Evolutionary conservation across 345 rosid species (phyloP).

Genomic region (Noccaea caerulescens): DNA sequence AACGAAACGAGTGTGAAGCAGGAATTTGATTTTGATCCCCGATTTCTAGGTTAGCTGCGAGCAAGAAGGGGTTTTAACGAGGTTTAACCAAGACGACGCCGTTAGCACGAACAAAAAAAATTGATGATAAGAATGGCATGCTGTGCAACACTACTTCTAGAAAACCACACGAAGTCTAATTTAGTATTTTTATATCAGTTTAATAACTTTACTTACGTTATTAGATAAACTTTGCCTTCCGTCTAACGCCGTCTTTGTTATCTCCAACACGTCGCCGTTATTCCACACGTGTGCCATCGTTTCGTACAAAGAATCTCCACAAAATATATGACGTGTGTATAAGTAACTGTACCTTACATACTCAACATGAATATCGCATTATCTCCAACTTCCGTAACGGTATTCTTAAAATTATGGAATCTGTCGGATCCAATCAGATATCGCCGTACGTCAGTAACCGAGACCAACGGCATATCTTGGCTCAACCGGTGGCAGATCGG

Average conservation of each 20-base stretch:
- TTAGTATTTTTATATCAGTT: not conserved
- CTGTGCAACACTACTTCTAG: not conserved
- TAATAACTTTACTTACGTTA: not conserved
- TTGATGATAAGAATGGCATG: slow-evolving; percentile 9
- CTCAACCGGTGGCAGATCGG: slow-evolving; percentile 62
- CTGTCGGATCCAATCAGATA: slow-evolving; percentile 51
- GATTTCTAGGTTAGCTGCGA: slow-evolving; percentile 22
- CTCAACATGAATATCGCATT: slow-evolving; percentile 18
- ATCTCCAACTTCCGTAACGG: slow-evolving; percentile 19
- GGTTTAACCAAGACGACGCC: slow-evolving; percentile 36
- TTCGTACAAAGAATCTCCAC: slow-evolving; percentile 54
- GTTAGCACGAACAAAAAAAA: not conserved
- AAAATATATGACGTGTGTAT: slow-evolving; percentile 36
- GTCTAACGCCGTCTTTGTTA: slow-evolving; percentile 40
- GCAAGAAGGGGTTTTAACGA: slow-evolving; percentile 34
- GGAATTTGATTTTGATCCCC: slow-evolving; percentile 13
- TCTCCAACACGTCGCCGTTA: slow-evolving; percentile 51
- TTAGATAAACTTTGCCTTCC: slow-evolving; percentile 28
- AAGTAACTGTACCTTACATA: slow-evolving; percentile 11
- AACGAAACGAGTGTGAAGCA: slow-evolving; percentile 22
- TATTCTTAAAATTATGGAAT: slow-evolving; percentile 51
- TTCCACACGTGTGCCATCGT: slow-evolving; percentile 54
- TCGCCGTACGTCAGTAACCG: slow-evolving; percentile 23
- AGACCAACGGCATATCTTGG: slow-evolving; percentile 34
- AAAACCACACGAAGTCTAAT: slow-evolving; percentile 24